These are phyloP conservation scores for Grigorovia yakushimaensis DNA, from an alignment of 805 yeast species.

Conservation along the genomic window DNA sequence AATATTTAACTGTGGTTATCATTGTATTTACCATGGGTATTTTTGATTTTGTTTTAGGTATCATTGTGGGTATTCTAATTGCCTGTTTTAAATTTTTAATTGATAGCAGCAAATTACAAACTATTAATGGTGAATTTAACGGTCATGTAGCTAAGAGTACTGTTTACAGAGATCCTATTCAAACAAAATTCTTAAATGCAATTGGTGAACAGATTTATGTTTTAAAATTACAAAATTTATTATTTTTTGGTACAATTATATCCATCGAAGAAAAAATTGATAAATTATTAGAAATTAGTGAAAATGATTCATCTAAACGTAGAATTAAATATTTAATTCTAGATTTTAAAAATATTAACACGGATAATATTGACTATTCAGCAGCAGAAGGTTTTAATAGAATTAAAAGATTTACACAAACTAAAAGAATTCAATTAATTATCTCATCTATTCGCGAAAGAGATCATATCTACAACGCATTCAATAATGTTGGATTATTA, in stretches of 20 bases:
- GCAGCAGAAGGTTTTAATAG: slow-evolving; percentile 94
- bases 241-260: slow-evolving; percentile 93
- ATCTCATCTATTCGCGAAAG: slow-evolving; percentile 68
- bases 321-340: slow-evolving; percentile 74
- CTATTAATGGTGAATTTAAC: slow-evolving; percentile 70
- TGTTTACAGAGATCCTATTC: slow-evolving; percentile 82
- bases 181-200: slow-evolving; percentile 70
- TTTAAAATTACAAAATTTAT: slow-evolving; percentile 74
- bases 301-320: slow-evolving; percentile 29
- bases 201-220: slow-evolving; percentile 90
- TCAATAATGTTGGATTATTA: slow-evolving; percentile 78
- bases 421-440: slow-evolving; percentile 59
- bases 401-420: slow-evolving; percentile 65
- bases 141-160: slow-evolving; percentile 88
- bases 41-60: slow-evolving; percentile 90
- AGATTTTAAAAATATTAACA: slow-evolving; percentile 73
- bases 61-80: slow-evolving; percentile 76
- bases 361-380: slow-evolving; percentile 70
- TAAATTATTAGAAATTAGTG: slow-evolving; percentile 46
- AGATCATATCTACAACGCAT: slow-evolving; percentile 56
- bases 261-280: slow-evolving; percentile 75
- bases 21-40: slow-evolving; percentile 94
- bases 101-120: slow-evolving; percentile 77
- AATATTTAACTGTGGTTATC: slow-evolving; percentile 71
- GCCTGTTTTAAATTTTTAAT: slow-evolving; percentile 95